Conservation (phyloP, 371 early-diverging fungal species). For the Batkoa obscura region DNA sequence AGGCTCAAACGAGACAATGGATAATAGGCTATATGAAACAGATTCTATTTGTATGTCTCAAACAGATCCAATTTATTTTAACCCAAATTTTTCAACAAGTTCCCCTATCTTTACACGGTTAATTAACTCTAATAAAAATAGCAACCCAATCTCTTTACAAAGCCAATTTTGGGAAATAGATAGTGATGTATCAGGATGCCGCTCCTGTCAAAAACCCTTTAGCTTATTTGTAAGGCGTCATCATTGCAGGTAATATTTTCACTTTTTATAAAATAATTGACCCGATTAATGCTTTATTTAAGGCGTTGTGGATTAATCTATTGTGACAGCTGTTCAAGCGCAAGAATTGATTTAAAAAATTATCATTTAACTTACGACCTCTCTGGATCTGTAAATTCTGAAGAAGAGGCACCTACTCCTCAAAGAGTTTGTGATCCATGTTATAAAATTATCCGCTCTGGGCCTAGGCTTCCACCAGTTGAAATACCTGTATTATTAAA, state of each 20-base stretch:
- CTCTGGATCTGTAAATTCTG: too few relatives aligned
- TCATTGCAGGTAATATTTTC: constrained; percentile 3
- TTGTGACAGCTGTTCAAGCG: constrained; percentile 1
- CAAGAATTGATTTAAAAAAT: too few relatives aligned
- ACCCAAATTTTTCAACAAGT: background rate
- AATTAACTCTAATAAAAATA: background rate
- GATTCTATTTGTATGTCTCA: too few relatives aligned
- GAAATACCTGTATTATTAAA: background rate
- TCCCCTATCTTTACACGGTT: background rate
- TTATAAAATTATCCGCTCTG: background rate
- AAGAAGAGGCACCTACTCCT: background rate
- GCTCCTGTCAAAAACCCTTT: background rate
- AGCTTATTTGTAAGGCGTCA: constrained; percentile 1
- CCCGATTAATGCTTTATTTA: background rate
- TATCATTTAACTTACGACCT: too few relatives aligned
- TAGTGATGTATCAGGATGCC: background rate
- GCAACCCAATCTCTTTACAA: background rate
- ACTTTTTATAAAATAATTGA: background rate
- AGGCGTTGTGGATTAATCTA: constrained; percentile 5
- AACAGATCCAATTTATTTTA: constrained; percentile 2
- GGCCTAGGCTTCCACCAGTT: background rate
- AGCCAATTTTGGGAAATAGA: constrained; percentile 2
- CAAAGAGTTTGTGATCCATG: background rate
- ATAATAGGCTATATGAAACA: too few relatives aligned
- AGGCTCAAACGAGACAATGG: too few relatives aligned